Base-by-base conservation (phyloP, 1,284 basidiomycete species). In the Meripilus lineatus region DNA sequence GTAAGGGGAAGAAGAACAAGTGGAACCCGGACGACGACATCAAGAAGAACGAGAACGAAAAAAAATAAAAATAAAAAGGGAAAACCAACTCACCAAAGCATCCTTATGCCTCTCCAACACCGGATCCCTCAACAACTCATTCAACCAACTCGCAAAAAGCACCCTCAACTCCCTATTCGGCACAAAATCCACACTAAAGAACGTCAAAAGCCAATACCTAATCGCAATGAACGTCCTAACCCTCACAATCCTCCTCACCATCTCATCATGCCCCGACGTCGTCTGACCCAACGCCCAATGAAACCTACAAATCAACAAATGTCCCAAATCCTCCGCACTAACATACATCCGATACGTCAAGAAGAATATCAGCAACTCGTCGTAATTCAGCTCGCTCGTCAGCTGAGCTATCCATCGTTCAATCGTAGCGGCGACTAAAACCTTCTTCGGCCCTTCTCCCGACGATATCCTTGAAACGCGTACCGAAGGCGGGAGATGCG, bases 351-450 rank as follows among this genome's bases (percentile, higher is more conserved):
- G 79, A 58, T 91, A 93, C 1, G 89, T 92, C 58, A 93, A 74
- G 73, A 93, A 91, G 63, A 93, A 93, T 52, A 87, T 80, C 46
- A 89, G 72, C 18, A 93, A 71, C 53, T 91, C 84, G 59, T 90
- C 86, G 48, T 89, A 87, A 60, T 88, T 81, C 52, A 91, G 70
- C 54, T 86, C 81, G 56, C 83, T 87, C 24, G 90, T 93, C 37
- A 93, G 68, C 57, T 93, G 89, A 1, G 89, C 89, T 47, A 93
- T 83, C 88, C 89, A 91, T 1, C 90, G 80, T 60, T 93, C 90
- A 52, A 93, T 88, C 3, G 89, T 91, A 3, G 90, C 90, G 0
- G 88, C 90, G 26, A 93, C 69, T 13, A 93, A 66, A 26, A 88
- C 67, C 52, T 72, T 77, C 52, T 70, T 67, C 17, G 58, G 53